Evolutionary conservation across 208 protist genomes (phyloP), one percentile per base, ranked within the genome.

Genomic region (Leptomonas seymouri): DNA sequence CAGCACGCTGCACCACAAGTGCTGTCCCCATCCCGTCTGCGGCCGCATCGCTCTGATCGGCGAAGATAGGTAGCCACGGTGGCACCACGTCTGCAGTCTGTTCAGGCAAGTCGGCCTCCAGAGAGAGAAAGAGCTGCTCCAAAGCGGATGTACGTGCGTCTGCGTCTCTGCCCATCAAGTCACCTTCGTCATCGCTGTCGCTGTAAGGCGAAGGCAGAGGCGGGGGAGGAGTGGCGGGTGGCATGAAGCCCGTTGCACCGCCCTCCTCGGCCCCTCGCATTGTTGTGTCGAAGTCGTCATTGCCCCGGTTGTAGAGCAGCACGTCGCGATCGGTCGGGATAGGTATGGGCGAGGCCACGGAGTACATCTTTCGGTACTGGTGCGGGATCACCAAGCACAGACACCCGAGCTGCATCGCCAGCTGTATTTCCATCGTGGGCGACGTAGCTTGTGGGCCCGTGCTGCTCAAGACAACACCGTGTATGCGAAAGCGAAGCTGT

Each of bases 391-490:
- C 67, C 21, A 80, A 31, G 28, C 27, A 80, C 15, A 73, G 21
- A 54, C 85, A 90, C 20, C 73, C 66, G 20, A 87, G 66, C 20
- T 51, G 60, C 74, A 76, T n/a, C 16, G 85, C 81, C 16, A 74
- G 50, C 11, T 62, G 73, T 53, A 56, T 62, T 51, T 87, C 69
- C 28, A 20, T 61, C 4, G 48, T 45, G 44, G 71, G 69, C 12
- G 5, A 48, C 9, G 54, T 56, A 1, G 46, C 28, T 15, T 30
- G 12, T n/a, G n/a, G 0, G 12, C 23, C 23, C 5, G 7, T n/a
- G 18, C 21, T 31, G 45, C 55, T 21, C 20, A 90, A 73, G 27
- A 87, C 65, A 3, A 90, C 55, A 21, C 61, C 76, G 23, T 71
- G 54, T 20, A 76, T 31, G 48, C 67, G 64, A 16, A 87, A 61